A percentile compares a stretch with the other conserved stretches of the same genome.
These are phyloP conservation scores for Dioscorea alata DNA, from an alignment of 106 monocot species.

Conservation along the genomic window DNA sequence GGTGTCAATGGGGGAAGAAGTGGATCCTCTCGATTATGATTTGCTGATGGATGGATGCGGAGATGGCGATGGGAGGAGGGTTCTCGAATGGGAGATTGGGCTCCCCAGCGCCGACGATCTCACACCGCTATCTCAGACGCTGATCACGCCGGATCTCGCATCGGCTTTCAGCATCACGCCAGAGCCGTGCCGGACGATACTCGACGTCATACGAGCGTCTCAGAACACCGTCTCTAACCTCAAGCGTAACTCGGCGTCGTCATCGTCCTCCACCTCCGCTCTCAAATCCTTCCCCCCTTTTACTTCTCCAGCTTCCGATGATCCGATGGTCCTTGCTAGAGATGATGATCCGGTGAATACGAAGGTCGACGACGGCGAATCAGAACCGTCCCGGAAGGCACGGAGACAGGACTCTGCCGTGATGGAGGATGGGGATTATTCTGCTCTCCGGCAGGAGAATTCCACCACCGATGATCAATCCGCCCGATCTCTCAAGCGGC, in stretches of 20 bases:
- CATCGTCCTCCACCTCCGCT: constrained; percentile 5
- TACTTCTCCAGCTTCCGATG: not conserved
- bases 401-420: no score
- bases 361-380: not conserved
- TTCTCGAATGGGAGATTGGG: constrained; percentile 60
- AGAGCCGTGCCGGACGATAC: constrained; percentile 29
- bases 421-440: no score
- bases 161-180: constrained; percentile 60
- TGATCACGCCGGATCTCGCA: constrained; percentile 58
- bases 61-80: constrained; percentile 19
- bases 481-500: constrained; percentile 21
- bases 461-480: constrained; percentile 21
- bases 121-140: constrained; percentile 39
- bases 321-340: not conserved
- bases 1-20: constrained; percentile 18
- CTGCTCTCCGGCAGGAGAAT: not conserved
- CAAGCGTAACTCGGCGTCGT: constrained; percentile 8
- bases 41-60: not conserved
- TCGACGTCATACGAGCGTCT: constrained; percentile 48
- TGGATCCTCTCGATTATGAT: not conserved
- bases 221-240: constrained; percentile 31
- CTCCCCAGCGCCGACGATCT: constrained; percentile 52
- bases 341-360: constrained; percentile 6
- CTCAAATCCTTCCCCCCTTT: constrained; percentile 9
- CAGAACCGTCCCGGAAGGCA: not conserved